Evolutionary conservation across 2,329 filamentous ascomycete species (phyloP).

Genomic region (Ophiocordyceps camponoti-rufipedis): DNA sequence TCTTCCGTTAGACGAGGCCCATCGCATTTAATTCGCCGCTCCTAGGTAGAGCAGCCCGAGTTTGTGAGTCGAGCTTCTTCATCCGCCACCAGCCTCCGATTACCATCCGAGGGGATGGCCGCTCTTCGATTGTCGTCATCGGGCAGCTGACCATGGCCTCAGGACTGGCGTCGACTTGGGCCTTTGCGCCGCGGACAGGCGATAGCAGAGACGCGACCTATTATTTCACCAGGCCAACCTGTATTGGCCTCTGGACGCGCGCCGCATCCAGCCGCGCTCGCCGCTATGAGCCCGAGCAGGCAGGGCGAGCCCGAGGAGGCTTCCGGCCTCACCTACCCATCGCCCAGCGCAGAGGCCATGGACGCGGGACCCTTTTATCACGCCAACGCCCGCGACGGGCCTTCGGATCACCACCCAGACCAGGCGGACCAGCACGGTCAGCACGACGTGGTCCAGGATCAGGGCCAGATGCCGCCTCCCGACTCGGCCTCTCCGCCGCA

Average conservation of each 20-base stretch:
- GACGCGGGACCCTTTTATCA: constrained; percentile 26
- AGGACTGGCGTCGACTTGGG: constrained; percentile 2
- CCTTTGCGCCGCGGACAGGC: constrained; percentile 2
- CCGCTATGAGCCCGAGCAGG: constrained; percentile 14
- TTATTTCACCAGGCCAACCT: background rate
- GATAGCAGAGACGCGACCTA: background rate
- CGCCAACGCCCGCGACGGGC: constrained; percentile 15
- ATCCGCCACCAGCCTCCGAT: constrained; percentile 3
- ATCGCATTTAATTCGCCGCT: constrained; percentile 25
- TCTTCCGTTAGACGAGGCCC: constrained; percentile 23
- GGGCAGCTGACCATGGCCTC: constrained; percentile 7
- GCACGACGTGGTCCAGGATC: constrained; percentile 13
- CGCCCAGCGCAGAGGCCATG: constrained; percentile 24
- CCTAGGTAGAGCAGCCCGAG: constrained; percentile 8
- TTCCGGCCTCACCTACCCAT: constrained; percentile 25
- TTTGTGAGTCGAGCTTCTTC: constrained; percentile 3
- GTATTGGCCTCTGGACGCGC: background rate
- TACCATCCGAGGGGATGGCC: background rate
- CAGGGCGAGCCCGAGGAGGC: constrained; percentile 17
- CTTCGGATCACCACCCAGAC: constrained; percentile 7
- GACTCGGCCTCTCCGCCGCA: constrained; percentile 21
- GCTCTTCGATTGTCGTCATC: background rate
- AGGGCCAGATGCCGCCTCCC: constrained; percentile 11
- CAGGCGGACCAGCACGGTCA: constrained; percentile 8
- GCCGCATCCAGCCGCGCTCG: background rate